A percentile compares a stretch with the other conserved stretches of the same genome.
phyloP scores from a whole-genome alignment of 768 basidiomycete species.

The Tulasnella sp. region DNA sequence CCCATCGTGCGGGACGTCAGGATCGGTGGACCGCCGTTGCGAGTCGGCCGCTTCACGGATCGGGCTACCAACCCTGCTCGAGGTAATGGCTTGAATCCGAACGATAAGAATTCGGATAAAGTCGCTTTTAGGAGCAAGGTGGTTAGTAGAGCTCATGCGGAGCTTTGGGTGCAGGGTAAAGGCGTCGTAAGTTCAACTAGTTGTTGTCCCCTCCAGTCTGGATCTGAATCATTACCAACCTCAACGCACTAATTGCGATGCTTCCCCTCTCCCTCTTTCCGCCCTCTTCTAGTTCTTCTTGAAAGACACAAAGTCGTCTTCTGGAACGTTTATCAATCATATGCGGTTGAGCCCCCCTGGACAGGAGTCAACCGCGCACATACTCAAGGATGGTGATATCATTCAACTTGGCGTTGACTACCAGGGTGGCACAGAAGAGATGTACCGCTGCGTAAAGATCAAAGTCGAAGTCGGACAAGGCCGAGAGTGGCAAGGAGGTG shows the following conservation, averaged over 20 bases:
- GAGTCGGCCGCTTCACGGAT: constrained; percentile 94
- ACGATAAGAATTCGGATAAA: constrained; percentile 69
- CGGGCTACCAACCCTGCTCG: constrained; percentile 59
- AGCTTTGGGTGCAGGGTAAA: constrained; percentile 68
- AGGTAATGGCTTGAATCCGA: constrained; percentile 38
- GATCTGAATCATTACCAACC: neutral
- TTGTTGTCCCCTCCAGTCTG: constrained; percentile 10
- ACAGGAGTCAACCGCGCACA: constrained; percentile 68
- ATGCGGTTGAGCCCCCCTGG: constrained; percentile 81
- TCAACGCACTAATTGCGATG: neutral
- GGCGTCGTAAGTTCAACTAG: constrained; percentile 40
- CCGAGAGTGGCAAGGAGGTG: constrained; percentile 82
- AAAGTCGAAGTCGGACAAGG: constrained; percentile 67
- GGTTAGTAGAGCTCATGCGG: constrained; percentile 89
- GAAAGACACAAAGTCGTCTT: constrained; percentile 81
- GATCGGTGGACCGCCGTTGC: constrained; percentile 63
- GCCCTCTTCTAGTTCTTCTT: constrained; percentile 71
- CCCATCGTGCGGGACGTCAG: constrained; percentile 82
- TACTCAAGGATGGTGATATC: constrained; percentile 88
- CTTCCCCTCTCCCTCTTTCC: neutral
- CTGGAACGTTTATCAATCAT: constrained; percentile 95
- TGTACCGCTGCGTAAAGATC: constrained; percentile 96
- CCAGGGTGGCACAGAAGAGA: constrained; percentile 94
- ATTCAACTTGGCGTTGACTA: constrained; percentile 96
- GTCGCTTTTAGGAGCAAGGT: constrained; percentile 95